Conservation (phyloP, 1,284 basidiomycete species). For the Psilocybe mexicana region DNA sequence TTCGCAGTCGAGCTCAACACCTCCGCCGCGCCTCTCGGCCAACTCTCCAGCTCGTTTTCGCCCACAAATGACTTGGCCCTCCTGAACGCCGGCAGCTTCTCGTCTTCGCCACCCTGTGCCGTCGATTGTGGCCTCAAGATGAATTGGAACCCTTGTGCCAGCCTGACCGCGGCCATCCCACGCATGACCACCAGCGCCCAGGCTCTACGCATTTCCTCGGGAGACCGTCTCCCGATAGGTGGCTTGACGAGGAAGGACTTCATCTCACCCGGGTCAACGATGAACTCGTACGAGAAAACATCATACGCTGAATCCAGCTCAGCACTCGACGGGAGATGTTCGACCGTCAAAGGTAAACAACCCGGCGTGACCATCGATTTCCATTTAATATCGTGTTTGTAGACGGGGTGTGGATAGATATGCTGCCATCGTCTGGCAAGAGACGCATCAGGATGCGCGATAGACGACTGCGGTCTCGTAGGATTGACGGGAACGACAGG, state of each 20-base stretch:
- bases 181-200: conserved; percentile 88
- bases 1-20: conserved; percentile 65
- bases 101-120: conserved; percentile 28
- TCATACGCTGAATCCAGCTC: conserved; percentile 82
- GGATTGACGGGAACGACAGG: conserved; percentile 60
- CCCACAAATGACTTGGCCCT: conserved; percentile 56
- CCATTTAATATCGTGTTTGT: conserved; percentile 94
- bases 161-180: conserved; percentile 90
- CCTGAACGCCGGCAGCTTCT: conserved; percentile 29
- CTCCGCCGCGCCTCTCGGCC: conserved; percentile 70
- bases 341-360: conserved; percentile 92
- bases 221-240: conserved; percentile 45
- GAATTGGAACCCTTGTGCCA: conserved; percentile 97
- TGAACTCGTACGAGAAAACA: conserved; percentile 80
- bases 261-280: conserved; percentile 77
- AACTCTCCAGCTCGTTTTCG: conserved; percentile 56
- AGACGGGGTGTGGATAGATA: conserved; percentile 74
- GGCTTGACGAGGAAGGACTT: conserved; percentile 74
- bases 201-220: conserved; percentile 61
- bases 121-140: conserved; percentile 54
- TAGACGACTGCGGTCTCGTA: conserved; percentile 53
- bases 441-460: conserved; percentile 64
- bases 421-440: conserved; percentile 90
- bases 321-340: conserved; percentile 77
- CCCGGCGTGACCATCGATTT: conserved; percentile 80